These are phyloP conservation scores for Phalaenopsis hybrid DNA, from an alignment of 116 monocot species.

Conservation along the genomic window DNA sequence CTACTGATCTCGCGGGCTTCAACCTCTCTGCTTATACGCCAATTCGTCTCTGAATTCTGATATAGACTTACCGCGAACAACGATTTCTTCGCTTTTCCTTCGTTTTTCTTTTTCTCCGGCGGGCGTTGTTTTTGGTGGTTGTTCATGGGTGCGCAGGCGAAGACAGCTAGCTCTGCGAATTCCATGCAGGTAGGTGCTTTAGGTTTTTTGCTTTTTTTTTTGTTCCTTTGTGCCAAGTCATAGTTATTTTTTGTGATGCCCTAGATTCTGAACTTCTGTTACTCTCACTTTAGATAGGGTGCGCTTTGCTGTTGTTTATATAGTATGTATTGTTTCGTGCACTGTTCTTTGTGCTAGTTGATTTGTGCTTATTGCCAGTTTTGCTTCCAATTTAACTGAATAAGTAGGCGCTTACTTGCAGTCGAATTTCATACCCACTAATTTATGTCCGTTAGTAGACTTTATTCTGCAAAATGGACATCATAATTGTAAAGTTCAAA, in stretches of 20 bases:
- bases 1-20: background rate
- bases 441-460: background rate
- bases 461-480: background rate
- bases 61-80: background rate
- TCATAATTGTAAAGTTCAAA: background rate
- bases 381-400: background rate
- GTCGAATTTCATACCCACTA: background rate
- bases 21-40: background rate
- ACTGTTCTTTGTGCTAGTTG: background rate
- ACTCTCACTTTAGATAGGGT: background rate
- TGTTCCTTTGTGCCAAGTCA: background rate
- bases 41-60: background rate
- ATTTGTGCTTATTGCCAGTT: background rate
- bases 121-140: background rate
- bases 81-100: background rate
- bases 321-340: background rate
- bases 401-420: background rate
- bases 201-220: background rate
- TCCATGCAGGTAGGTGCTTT: constrained; percentile 19
- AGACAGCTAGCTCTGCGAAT: constrained; percentile 12
- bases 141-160: constrained; percentile 17
- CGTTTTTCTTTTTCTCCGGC: background rate
- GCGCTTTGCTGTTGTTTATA: background rate
- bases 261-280: constrained; percentile 10
- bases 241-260: constrained; percentile 12